Evolutionary conservation across 108 stramenopile genomes (phyloP).

Genomic region (Cyclotella kingstonii): DNA sequence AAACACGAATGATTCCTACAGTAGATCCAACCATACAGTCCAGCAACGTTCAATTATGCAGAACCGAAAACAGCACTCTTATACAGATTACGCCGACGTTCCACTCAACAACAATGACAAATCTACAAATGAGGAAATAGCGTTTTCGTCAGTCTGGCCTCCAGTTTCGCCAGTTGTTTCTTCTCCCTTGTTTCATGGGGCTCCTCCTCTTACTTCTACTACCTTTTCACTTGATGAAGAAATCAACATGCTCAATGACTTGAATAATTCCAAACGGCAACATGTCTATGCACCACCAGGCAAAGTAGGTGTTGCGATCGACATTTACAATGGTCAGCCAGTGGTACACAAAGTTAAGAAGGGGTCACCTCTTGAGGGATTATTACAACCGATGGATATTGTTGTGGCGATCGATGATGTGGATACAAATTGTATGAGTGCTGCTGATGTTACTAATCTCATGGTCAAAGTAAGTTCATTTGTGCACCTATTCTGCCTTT

Average conservation of each 20-base stretch:
- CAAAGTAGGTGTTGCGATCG: constrained; percentile 49
- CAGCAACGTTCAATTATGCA: background rate
- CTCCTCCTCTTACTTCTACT: constrained; percentile 6
- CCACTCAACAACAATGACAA: background rate
- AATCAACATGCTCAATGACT: background rate
- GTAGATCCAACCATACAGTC: background rate
- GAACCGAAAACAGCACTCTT: background rate
- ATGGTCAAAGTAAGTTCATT: constrained; percentile 37
- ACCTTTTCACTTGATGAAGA: constrained; percentile 1
- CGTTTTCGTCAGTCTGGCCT: constrained; percentile 7
- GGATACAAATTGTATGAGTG: constrained; percentile 45
- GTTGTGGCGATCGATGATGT: constrained; percentile 46
- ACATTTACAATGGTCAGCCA: constrained; percentile 41
- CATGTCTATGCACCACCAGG: constrained; percentile 45
- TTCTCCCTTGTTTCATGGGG: constrained; percentile 2
- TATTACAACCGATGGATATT: constrained; percentile 35
- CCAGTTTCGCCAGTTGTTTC: background rate
- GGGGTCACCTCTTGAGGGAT: constrained; percentile 42
- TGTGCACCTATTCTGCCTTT: background rate
- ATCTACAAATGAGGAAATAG: background rate
- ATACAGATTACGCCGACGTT: constrained; percentile 1
- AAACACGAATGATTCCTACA: background rate
- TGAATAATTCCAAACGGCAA: constrained; percentile 2
- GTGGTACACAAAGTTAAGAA: constrained; percentile 44
- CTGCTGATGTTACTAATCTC: constrained; percentile 44